Conservation (phyloP, 163 green algal genomes). For the Chlamydomonas reinhardtii region DNA sequence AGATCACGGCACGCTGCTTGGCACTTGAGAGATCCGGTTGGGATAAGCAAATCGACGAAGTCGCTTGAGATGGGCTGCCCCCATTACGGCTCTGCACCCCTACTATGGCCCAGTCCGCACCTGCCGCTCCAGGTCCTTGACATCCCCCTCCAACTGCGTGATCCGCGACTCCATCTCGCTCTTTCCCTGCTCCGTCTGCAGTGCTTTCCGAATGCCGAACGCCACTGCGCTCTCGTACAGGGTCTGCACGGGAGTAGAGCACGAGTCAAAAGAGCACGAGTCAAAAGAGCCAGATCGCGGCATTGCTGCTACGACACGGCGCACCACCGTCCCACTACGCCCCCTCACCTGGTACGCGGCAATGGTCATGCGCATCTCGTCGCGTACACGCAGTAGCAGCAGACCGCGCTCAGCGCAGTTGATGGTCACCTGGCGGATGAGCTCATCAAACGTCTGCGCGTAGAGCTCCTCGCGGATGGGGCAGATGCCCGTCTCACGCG, state of each 20-base stretch:
- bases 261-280: neutral
- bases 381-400: conserved; percentile 85
- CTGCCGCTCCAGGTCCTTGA: conserved; percentile 82
- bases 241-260: conserved; percentile 68
- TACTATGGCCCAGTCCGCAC: conserved; percentile 24
- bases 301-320: no score
- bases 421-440: conserved; percentile 91
- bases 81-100: no score
- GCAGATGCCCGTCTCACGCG: conserved; percentile 92
- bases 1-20: no score
- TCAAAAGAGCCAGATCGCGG: no score
- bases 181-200: conserved; percentile 90
- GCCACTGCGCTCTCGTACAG: conserved; percentile 89
- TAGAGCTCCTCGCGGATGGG: conserved; percentile 92
- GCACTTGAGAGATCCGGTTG: no score
- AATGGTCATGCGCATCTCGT: conserved; percentile 93
- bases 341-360: conserved; percentile 83
- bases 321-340: no score
- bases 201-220: conserved; percentile 91
- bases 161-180: conserved; percentile 86
- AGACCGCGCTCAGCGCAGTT: conserved; percentile 90
- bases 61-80: no score
- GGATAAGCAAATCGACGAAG: no score
- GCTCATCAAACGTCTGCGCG: conserved; percentile 90
- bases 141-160: conserved; percentile 73